Conservation (phyloP, 1,139 yeast genomes). For the Hemisphaericaspora lyxosophila region DNA sequence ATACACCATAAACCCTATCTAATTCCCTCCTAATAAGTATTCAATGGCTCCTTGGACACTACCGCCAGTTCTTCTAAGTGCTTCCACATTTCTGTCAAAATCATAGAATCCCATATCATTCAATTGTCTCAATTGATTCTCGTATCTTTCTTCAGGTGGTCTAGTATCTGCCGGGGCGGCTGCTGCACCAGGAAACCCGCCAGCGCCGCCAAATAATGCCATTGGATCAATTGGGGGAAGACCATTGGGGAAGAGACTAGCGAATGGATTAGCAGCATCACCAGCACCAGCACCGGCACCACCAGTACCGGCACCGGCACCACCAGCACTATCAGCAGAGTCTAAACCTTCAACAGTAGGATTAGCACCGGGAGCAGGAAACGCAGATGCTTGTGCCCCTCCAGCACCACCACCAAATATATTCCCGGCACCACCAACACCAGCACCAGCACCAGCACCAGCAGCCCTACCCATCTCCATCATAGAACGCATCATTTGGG, state of each 20-base stretch:
- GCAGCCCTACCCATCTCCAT: constrained; percentile 61
- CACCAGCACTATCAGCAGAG: constrained; percentile 22
- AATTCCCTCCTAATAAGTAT: constrained; percentile 51
- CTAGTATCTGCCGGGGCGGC: constrained; percentile 64
- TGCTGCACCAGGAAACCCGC: constrained; percentile 14
- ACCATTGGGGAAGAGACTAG: constrained; percentile 43
- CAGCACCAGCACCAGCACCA: neutral
- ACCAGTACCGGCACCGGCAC: constrained; percentile 16
- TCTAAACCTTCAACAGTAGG: constrained; percentile 35
- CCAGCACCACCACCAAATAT: constrained; percentile 16
- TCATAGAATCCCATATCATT: constrained; percentile 97
- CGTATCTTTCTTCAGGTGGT: constrained; percentile 96
- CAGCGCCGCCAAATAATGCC: constrained; percentile 45
- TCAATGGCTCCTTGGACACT: constrained; percentile 97
- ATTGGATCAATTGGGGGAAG: constrained; percentile 42
- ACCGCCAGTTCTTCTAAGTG: constrained; percentile 93
- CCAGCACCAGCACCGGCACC: constrained; percentile 16
- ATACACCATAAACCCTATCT: constrained; percentile 3
- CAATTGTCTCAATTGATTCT: constrained; percentile 83
- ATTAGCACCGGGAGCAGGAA: constrained; percentile 60
- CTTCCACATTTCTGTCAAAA: constrained; percentile 87
- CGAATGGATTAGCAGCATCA: constrained; percentile 53
- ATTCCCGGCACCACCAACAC: constrained; percentile 7
- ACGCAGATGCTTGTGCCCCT: constrained; percentile 25
- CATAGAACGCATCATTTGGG: constrained; percentile 80